A percentile compares a stretch with the other conserved stretches of the same genome.
Evolutionary conservation across 2,329 filamentous ascomycete species (phyloP).

Genomic region (Cytospora schulzeri): DNA sequence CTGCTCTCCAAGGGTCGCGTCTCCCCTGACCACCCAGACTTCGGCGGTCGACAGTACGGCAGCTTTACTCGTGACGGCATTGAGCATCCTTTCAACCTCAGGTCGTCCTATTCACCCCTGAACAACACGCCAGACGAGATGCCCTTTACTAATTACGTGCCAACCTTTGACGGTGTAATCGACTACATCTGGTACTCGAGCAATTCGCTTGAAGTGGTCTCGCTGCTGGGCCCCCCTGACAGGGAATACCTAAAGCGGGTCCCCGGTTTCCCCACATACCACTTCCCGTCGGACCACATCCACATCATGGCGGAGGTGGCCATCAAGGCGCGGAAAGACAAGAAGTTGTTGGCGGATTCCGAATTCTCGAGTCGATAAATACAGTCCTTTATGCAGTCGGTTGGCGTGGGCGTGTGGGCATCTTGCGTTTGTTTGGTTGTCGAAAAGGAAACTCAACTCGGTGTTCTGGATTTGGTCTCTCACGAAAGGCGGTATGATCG

Average conservation of each 20-base stretch:
- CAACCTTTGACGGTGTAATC: conserved; percentile 86
- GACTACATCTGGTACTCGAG: conserved; percentile 99
- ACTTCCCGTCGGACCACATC: conserved; percentile 92
- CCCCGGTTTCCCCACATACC: conserved; percentile 89
- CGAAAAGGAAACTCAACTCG: conserved; percentile 18
- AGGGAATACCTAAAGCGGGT: conserved; percentile 81
- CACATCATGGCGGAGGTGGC: conserved; percentile 87
- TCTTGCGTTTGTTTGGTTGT: conserved; percentile 28
- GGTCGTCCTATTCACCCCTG: conserved; percentile 84
- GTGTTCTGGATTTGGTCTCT: conserved; percentile 29
- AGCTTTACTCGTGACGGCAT: conserved; percentile 92
- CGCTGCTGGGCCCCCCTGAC: conserved; percentile 84
- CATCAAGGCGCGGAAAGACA: conserved; percentile 84
- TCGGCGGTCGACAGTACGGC: conserved; percentile 82
- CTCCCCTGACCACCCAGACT: conserved; percentile 75
- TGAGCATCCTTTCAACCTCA: conserved; percentile 89
- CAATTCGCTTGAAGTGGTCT: conserved; percentile 81
- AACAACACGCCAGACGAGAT: conserved; percentile 82
- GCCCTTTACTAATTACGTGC: conserved; percentile 95
- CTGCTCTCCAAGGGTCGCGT: conserved; percentile 81
- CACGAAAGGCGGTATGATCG: conserved; percentile 22
- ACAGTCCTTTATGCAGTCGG: conserved; percentile 15
- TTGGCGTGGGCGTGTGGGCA: conserved; percentile 16
- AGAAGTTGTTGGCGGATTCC: conserved; percentile 65
- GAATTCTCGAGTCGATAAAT: conserved; percentile 49